Evolutionary conservation across 805 yeast species (phyloP), one percentile per base, ranked within the genome.

Genomic region (Kodamaea hsintzibuensis): DNA sequence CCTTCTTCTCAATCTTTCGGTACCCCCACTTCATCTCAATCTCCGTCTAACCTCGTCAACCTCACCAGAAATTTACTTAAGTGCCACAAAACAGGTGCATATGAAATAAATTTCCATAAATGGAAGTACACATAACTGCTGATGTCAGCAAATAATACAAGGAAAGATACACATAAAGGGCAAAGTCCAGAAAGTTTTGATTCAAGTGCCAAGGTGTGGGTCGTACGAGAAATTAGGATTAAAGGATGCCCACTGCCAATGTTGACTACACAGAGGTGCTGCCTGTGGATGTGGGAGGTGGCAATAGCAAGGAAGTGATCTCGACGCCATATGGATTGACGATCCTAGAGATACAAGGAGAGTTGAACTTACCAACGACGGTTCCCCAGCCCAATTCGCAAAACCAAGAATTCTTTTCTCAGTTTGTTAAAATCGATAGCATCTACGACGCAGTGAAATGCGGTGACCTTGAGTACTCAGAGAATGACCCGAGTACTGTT

Each of bases 311-410:
- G 9, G 47, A 61, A 39, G 56, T 77, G 16, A 63, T 83, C 2
- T 59, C 78, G 1, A 84, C 92, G 0, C 79, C 84, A 0, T 68
- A 72, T 43, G 95, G 93, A 0, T 76, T 83, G 43, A 76, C 81
- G 2, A 60, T 88, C 14, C 56, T 88, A 16, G 95, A 88, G 64
- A 86, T 88, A 16, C 95, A 88, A 63, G 95, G 95, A 8, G 89
- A 84, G 37, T 66, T 88, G 40, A 81, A 82, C 53, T 63, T 84
- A 2, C 80, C 80, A 1, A 51, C 53, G 5, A 47, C 51, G 8
- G 63, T 60, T 3, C 85, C 86, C 0, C 54, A 61, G n/a, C n/a
- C n/a, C 3, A 59, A 56, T 1, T n/a, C n/a, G n/a, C 62, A 63
- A 5, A 62, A 70, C 17, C 25, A 53, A 12, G 73, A 67, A 38